A percentile compares a stretch with the other conserved stretches of the same genome.
These are phyloP conservation scores for Cyclanthera cordifolia DNA, from an alignment of 306 rosid species.

Conservation along the genomic window DNA sequence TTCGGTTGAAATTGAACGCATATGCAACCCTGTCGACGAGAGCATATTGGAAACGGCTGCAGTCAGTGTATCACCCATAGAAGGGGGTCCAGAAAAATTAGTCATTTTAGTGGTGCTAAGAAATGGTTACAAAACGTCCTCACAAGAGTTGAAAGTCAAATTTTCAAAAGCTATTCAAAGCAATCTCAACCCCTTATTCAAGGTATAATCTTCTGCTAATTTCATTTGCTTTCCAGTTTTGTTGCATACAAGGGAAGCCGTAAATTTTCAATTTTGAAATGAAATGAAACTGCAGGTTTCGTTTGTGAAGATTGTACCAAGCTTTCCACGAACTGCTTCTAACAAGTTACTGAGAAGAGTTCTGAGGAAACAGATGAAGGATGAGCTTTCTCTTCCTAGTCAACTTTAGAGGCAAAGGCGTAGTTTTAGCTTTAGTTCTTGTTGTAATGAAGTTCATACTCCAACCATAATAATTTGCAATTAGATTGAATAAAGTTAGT, in stretches of 20 bases:
- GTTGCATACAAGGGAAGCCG: neutral
- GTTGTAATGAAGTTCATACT: neutral
- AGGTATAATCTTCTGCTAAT: constrained; percentile 26
- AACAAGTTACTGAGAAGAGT: constrained; percentile 74
- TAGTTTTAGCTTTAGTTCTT: neutral
- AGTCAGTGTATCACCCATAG: constrained; percentile 36
- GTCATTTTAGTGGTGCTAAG: constrained; percentile 49
- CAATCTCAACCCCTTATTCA: constrained; percentile 71
- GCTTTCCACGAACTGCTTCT: constrained; percentile 72
- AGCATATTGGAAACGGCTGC: constrained; percentile 66
- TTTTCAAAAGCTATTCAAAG: constrained; percentile 61
- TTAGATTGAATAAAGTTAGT: neutral
- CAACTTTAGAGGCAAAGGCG: constrained; percentile 28
- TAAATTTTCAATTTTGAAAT: neutral
- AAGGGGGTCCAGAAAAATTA: constrained; percentile 67
- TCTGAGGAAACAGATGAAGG: constrained; percentile 67
- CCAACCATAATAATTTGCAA: neutral
- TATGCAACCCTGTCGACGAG: constrained; percentile 56
- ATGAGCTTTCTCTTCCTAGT: constrained; percentile 43
- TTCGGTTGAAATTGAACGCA: constrained; percentile 65
- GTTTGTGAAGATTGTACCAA: constrained; percentile 39
- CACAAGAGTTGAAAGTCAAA: constrained; percentile 34
- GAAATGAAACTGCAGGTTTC: constrained; percentile 36
- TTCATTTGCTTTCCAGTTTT: neutral
- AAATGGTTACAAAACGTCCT: constrained; percentile 31